phyloP scores from a whole-genome alignment of 169 alveolate genomes.

The Neospora caninum region DNA sequence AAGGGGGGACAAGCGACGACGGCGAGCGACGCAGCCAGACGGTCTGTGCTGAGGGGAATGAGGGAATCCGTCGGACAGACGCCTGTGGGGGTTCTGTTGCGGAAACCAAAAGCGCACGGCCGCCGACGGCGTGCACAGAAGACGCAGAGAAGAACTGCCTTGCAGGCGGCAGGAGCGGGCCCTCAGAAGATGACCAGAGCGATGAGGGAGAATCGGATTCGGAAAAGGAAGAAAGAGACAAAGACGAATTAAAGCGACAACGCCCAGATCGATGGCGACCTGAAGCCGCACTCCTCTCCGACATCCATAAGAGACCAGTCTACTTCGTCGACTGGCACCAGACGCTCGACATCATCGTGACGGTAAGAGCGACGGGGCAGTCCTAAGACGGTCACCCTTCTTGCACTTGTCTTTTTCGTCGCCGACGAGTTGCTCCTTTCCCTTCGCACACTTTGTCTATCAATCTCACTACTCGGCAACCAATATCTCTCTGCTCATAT shows the following conservation, averaged over 20 bases:
- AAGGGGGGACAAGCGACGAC: not conserved
- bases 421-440: too few species aligned
- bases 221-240: not conserved
- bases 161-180: not conserved
- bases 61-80: too few species aligned
- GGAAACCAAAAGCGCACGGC: too few species aligned
- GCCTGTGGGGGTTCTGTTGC: too few species aligned
- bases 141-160: too few species aligned
- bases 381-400: not conserved
- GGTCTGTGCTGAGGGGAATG: too few species aligned
- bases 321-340: constrained; percentile 38
- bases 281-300: not conserved
- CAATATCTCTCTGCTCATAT: too few species aligned
- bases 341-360: not conserved
- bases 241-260: not conserved
- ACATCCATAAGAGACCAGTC: not conserved
- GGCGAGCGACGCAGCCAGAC: not conserved
- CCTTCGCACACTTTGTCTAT: too few species aligned
- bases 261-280: not conserved
- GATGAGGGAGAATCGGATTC: not conserved
- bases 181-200: not conserved
- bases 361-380: not conserved
- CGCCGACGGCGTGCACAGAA: too few species aligned
- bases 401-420: not conserved
- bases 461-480: too few species aligned